phyloP scores from a whole-genome alignment of 257 asterid genomes.

The Jacaranda mimosifolia region DNA sequence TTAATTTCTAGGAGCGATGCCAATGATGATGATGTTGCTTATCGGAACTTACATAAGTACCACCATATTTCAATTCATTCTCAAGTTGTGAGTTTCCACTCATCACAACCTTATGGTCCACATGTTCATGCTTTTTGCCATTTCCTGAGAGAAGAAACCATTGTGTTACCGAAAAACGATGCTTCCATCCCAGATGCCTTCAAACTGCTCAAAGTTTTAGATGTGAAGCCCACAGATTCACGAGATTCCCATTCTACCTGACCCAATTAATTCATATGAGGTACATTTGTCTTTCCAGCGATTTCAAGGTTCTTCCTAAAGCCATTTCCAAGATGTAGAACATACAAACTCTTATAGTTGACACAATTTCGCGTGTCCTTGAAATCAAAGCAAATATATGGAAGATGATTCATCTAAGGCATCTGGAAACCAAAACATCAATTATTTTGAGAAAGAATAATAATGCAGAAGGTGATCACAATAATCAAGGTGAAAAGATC shows the following conservation, averaged over 20 bases:
- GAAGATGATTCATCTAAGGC: too few relatives aligned
- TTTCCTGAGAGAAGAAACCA: slow-evolving; percentile 11
- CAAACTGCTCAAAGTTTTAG: slow-evolving; percentile 40
- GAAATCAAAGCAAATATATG: too few relatives aligned
- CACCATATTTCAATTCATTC: slow-evolving; percentile 37
- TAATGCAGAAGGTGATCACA: too few relatives aligned
- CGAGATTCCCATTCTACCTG: slow-evolving; percentile 34
- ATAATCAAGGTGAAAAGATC: too few relatives aligned
- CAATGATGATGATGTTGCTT: not conserved
- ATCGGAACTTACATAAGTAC: not conserved
- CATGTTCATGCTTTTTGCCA: slow-evolving; percentile 45
- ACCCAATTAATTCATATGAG: not conserved
- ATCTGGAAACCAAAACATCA: too few relatives aligned
- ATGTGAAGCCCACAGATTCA: slow-evolving; percentile 34
- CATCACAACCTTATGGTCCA: slow-evolving; percentile 28
- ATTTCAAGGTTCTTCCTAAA: too few relatives aligned
- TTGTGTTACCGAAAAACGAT: too few relatives aligned
- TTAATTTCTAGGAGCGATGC: not conserved
- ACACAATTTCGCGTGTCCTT: too few relatives aligned
- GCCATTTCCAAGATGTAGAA: too few relatives aligned
- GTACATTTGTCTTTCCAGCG: too few relatives aligned
- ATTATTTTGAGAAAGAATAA: too few relatives aligned
- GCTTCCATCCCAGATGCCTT: not conserved
- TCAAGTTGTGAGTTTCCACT: slow-evolving; percentile 14
- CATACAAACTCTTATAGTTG: too few relatives aligned